These are phyloP conservation scores for Cladophialophora immunda DNA, from an alignment of 2,329 filamentous ascomycete species.

Conservation along the genomic window DNA sequence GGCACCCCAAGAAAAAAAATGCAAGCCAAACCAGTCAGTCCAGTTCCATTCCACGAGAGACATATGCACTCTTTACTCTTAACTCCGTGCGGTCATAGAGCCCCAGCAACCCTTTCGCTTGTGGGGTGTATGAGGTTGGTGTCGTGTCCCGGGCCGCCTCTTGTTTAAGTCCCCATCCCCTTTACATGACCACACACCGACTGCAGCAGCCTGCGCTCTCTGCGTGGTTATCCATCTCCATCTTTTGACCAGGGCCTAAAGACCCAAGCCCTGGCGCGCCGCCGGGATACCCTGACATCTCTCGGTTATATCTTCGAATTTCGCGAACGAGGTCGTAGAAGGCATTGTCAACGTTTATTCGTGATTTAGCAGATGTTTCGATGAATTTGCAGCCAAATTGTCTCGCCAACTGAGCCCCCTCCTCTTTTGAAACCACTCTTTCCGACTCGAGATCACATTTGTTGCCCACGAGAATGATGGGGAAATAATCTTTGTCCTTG, in stretches of 20 bases:
- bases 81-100: constrained; percentile 31
- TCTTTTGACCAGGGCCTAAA: constrained; percentile 63
- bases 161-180: constrained; percentile 13
- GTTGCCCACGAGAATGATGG: constrained; percentile 98
- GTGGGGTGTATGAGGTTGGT: constrained; percentile 5
- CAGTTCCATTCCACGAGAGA: constrained; percentile 24
- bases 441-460: constrained; percentile 98
- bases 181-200: constrained; percentile 85
- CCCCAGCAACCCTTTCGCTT: constrained; percentile 21
- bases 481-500: constrained; percentile 99
- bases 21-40: constrained; percentile 33
- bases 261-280: constrained; percentile 72
- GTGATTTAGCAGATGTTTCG: constrained; percentile 97
- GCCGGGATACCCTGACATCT: constrained; percentile 79
- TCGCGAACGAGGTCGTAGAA: constrained; percentile 99
- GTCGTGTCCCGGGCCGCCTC: neutral
- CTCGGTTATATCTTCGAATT: constrained; percentile 97
- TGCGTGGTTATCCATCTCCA: constrained; percentile 73
- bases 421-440: constrained; percentile 89
- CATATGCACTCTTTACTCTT: constrained; percentile 31
- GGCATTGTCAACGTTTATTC: constrained; percentile 97
- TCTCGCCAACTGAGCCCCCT: constrained; percentile 85
- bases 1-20: constrained; percentile 33
- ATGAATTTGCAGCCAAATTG: constrained; percentile 98
- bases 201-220: constrained; percentile 76